Percentiles rank a stretch among this genome's conserved stretches.
Conservation (phyloP, 2,329 filamentous ascomycete genomes). For the Paradendryphiella salina region DNA sequence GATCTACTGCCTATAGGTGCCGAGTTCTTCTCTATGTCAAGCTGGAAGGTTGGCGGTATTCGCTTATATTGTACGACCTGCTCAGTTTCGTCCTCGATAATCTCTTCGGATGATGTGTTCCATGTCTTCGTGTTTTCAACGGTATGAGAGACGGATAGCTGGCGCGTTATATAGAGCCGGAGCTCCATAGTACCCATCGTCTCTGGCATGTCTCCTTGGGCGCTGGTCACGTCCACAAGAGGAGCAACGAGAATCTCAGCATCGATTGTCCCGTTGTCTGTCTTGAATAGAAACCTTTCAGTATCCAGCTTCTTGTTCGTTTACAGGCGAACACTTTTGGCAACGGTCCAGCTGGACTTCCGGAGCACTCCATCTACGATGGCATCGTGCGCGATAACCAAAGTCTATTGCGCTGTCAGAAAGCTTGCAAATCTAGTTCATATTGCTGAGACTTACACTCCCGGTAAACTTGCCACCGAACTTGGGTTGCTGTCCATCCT, state of each 20-base stretch:
- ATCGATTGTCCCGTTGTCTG: slow-evolving; percentile 65
- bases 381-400: slow-evolving; percentile 41
- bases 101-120: not conserved
- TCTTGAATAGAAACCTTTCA: slow-evolving; percentile 24
- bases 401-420: slow-evolving; percentile 18
- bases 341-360: slow-evolving; percentile 11
- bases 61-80: slow-evolving; percentile 15
- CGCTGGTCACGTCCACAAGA: slow-evolving; percentile 57
- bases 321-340: slow-evolving; percentile 17
- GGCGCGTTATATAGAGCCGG: slow-evolving; percentile 32
- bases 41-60: slow-evolving; percentile 27
- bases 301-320: slow-evolving; percentile 31
- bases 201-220: slow-evolving; percentile 15
- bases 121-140: slow-evolving; percentile 19
- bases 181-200: slow-evolving; percentile 42
- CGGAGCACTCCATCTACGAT: slow-evolving; percentile 46
- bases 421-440: not conserved
- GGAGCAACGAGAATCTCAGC: slow-evolving; percentile 91
- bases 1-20: slow-evolving; percentile 12
- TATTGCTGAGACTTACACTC: slow-evolving; percentile 22
- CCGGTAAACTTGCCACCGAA: slow-evolving; percentile 41
- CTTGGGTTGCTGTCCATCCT: slow-evolving; percentile 36
- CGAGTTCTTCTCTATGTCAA: slow-evolving; percentile 26
- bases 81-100: not conserved
- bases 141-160: slow-evolving; percentile 21